A percentile compares a stretch with the other conserved stretches of the same genome.
phyloP scores from a whole-genome alignment of 805 yeast species.

The Wickerhamomyces xylosicus region DNA sequence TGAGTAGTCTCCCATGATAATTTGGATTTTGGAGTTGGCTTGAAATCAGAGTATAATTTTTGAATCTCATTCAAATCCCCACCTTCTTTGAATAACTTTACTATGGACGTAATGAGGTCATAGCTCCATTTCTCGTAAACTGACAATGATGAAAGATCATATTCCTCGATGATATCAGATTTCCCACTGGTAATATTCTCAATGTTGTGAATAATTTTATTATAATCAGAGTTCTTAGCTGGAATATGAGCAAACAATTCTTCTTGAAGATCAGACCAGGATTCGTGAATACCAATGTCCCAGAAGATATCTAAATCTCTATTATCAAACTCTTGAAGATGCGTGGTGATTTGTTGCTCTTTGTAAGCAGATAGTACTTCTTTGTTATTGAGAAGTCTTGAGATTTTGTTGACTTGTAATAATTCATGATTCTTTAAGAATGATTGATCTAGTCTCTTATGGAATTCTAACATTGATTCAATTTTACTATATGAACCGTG shows the following conservation, averaged over 20 bases:
- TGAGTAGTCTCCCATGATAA: conserved; percentile 14
- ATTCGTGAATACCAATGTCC: conserved; percentile 34
- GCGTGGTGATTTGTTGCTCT: too few species aligned
- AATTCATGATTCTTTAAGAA: conserved; percentile 15
- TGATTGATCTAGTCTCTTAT: conserved; percentile 40
- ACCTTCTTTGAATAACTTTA: conserved; percentile 5
- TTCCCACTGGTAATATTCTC: conserved; percentile 11
- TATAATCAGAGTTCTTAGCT: conserved; percentile 3
- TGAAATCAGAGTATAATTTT: conserved; percentile 1
- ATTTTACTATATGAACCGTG: conserved; percentile 56
- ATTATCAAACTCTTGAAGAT: conserved; percentile 37
- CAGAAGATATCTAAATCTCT: conserved; percentile 48
- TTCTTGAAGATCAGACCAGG: conserved; percentile 7
- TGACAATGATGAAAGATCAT: conserved; percentile 7
- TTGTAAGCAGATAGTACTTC: conserved; percentile 12
- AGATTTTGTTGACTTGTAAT: conserved; percentile 19
- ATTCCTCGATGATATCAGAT: neutral
- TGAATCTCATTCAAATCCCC: neutral
- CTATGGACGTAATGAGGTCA: conserved; percentile 3
- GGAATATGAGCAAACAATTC: conserved; percentile 8
- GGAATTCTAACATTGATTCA: conserved; percentile 55
- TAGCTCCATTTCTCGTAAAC: conserved; percentile 16
- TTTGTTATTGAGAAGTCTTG: conserved; percentile 21
- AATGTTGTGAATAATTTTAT: conserved; percentile 6
- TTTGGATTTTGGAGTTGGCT: conserved; percentile 9